Evolutionary conservation across 2,329 filamentous ascomycete species (phyloP), one percentile per base, ranked within the genome.

Genomic region (Paecilomyces variotii): DNA sequence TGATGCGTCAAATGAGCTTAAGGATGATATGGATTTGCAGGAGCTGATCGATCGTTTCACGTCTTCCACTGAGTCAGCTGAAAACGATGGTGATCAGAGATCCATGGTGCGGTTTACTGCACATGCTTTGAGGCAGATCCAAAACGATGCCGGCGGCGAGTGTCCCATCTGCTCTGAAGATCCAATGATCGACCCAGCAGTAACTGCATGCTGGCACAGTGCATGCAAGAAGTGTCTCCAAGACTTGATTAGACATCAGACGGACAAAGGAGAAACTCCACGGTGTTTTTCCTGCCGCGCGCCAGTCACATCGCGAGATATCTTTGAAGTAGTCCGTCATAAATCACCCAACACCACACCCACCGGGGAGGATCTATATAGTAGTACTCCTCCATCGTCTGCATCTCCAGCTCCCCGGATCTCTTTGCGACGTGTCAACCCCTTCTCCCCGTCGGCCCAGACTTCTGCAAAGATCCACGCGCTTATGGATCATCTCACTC

Each of bases 191-290:
- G 89, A 97, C 57, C 93, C 96, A 69, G 88, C 89, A 0, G 94
- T 99, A 1, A 97, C 94, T 0, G 90, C 91, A 0, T 99, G 94
- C 75, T 99, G 94, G 91, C 94, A 99, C 73, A 96, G 90, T 34
- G 92, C 94, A 0, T 99, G 94, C 78, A 96, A 94, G 74, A 88
- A 90, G 62, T 99, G 94, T 67, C 78, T 97, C n/a, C 78, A 95
- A 1, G 87, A 91, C 65, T 96, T 91, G 66, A 95, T 99, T 68
- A 86, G 89, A 62, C 91, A 96, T 68, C 89, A 96, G 71, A 87
- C 82, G 3, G 87, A 90, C 64, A 90, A 88, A 59, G 86, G 87
- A 51, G 83, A 90, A 55, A 73, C 88, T 0, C 88, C 94, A 0
- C 84, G 87, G 9, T 99, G 94, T 74, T 96, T 96, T 77, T 93